Conservation (phyloP, 331 rosid genomes). For the Erythrophleum ivorense region DNA sequence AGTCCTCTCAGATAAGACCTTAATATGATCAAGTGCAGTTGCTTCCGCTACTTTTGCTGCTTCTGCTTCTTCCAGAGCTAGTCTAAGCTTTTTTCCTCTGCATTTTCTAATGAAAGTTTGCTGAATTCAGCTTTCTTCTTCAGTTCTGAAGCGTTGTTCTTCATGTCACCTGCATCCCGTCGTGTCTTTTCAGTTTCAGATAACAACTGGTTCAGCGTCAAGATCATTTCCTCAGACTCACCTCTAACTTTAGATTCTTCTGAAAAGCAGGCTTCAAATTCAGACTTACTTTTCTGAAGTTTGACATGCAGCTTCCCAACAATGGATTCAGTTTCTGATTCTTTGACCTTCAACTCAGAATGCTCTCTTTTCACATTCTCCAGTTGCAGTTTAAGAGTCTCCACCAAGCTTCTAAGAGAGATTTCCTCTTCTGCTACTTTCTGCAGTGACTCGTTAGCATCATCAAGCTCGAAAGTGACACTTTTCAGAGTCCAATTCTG, state of each 20-base stretch:
- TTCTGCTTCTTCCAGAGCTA: slow-evolving; percentile 63
- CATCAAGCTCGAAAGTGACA: slow-evolving; percentile 65
- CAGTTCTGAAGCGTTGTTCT: slow-evolving; percentile 53
- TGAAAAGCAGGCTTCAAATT: slow-evolving; percentile 58
- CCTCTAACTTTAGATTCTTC: slow-evolving; percentile 63
- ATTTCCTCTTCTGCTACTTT: slow-evolving; percentile 69
- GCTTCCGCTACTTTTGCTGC: slow-evolving; percentile 65
- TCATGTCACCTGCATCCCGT: slow-evolving; percentile 62
- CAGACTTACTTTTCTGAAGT: slow-evolving; percentile 55
- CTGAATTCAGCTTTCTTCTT: slow-evolving; percentile 60
- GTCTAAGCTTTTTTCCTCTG: slow-evolving; percentile 53
- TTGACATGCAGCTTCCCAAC: slow-evolving; percentile 62
- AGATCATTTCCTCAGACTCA: slow-evolving; percentile 61
- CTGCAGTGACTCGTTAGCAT: slow-evolving; percentile 62
- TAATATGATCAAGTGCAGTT: slow-evolving; percentile 59
- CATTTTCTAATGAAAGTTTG: slow-evolving; percentile 49
- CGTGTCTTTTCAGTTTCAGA: slow-evolving; percentile 52
- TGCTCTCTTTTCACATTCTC: slow-evolving; percentile 66
- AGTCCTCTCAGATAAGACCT: slow-evolving; percentile 60
- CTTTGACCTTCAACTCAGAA: slow-evolving; percentile 59
- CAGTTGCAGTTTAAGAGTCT: slow-evolving; percentile 56
- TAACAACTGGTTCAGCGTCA: slow-evolving; percentile 55
- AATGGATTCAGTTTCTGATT: slow-evolving; percentile 67
- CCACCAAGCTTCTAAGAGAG: slow-evolving; percentile 55
- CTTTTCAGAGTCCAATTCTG: slow-evolving; percentile 56